Conservation (phyloP, 495 filamentous ascomycete species). For the Daldinia decipiens region DNA sequence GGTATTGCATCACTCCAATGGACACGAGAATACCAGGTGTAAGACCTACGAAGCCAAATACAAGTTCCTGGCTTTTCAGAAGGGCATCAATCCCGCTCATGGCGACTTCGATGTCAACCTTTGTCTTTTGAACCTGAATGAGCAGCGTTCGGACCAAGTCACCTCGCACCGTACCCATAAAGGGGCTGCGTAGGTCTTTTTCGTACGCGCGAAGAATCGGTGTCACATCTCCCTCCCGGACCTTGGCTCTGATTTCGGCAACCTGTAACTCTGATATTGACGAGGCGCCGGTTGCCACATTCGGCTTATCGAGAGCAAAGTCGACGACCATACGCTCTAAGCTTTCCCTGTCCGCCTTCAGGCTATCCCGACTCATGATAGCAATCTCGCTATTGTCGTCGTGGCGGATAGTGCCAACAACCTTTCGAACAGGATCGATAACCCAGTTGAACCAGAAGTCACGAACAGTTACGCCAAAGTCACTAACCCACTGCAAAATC, state of each 20-base stretch:
- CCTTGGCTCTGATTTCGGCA: conserved; percentile 74
- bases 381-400: conserved; percentile 91
- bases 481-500: conserved; percentile 77
- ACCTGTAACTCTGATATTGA: conserved; percentile 68
- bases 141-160: conserved; percentile 90
- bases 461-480: conserved; percentile 77
- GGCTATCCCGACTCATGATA: conserved; percentile 90
- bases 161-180: conserved; percentile 80
- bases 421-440: conserved; percentile 79
- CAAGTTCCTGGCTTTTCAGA: conserved; percentile 93
- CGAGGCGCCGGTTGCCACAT: conserved; percentile 54
- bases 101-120: conserved; percentile 96
- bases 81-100: conserved; percentile 93
- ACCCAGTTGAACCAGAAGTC: conserved; percentile 99
- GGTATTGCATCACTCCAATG: conserved; percentile 77
- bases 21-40: conserved; percentile 90
- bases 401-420: conserved; percentile 91
- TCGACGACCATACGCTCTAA: conserved; percentile 98
- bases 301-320: conserved; percentile 83
- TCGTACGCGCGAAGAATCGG: conserved; percentile 92
- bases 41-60: conserved; percentile 94
- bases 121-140: conserved; percentile 98
- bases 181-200: conserved; percentile 79
- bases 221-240: conserved; percentile 91
- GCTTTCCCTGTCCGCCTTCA: conserved; percentile 88